Evolutionary conservation across 192 early-diverging fungal species (phyloP).

Genomic region (Ambispora gerdemannii): DNA sequence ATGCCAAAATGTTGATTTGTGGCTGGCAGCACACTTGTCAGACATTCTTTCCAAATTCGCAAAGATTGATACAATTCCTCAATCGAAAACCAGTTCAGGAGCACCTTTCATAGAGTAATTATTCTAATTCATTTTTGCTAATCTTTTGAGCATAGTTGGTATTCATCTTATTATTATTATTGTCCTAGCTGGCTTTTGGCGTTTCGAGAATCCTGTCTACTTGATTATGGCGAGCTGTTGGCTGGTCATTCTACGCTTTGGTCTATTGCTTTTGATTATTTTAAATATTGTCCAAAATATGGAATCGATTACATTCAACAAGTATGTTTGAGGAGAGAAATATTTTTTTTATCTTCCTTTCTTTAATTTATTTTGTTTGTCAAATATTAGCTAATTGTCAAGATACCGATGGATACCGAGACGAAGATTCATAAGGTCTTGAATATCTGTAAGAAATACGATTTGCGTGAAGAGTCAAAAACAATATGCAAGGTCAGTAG

Average conservation of each 20-base stretch:
- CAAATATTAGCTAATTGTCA: conserved; percentile 19
- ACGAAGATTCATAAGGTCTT: conserved; percentile 15
- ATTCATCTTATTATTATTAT: too few species aligned
- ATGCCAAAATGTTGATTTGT: conserved; percentile 13
- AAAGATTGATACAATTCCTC: neutral
- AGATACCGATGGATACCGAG: conserved; percentile 20
- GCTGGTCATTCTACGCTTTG: neutral
- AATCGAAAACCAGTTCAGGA: neutral
- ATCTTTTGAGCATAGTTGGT: too few species aligned
- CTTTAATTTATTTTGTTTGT: neutral
- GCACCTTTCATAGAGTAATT: neutral
- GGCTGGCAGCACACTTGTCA: conserved; percentile 17
- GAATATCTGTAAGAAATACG: conserved; percentile 22
- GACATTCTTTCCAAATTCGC: conserved; percentile 16
- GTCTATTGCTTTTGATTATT: conserved; percentile 27
- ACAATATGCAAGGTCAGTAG: neutral
- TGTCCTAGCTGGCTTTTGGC: neutral
- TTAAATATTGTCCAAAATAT: conserved; percentile 3
- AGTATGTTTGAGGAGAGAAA: conserved; percentile 14
- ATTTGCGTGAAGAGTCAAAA: conserved; percentile 1
- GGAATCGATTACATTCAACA: conserved; percentile 15
- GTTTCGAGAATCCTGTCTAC: conserved; percentile 4
- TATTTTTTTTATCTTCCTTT: neutral
- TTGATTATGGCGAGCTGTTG: conserved; percentile 22
- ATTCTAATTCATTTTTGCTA: too few species aligned